Percentiles rank a stretch among this genome's conserved stretches.
Conservation (phyloP, 495 filamentous ascomycete species). For the Trypethelium eluteriae region DNA sequence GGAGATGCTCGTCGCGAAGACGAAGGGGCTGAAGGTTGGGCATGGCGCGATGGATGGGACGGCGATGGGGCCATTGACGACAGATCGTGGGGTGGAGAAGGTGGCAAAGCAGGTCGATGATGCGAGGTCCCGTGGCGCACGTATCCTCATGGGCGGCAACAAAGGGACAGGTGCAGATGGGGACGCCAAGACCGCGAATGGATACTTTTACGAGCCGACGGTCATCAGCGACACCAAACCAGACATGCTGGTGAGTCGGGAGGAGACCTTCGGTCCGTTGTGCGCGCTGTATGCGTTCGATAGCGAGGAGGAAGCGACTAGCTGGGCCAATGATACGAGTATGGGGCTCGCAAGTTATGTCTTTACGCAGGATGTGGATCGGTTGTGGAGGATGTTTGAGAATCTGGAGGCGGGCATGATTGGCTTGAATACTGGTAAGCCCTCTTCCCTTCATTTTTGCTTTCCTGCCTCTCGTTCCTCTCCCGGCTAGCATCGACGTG, state of each 20-base stretch:
- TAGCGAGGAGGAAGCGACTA: slow-evolving; percentile 60
- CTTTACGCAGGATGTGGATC: slow-evolving; percentile 67
- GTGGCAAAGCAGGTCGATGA: slow-evolving; percentile 55
- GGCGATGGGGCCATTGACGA: slow-evolving; percentile 64
- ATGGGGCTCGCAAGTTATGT: slow-evolving; percentile 59
- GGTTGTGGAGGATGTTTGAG: slow-evolving; percentile 63
- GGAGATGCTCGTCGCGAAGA: slow-evolving; percentile 46
- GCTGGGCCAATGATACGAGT: slow-evolving; percentile 34
- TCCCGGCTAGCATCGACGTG: background rate
- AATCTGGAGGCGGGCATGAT: slow-evolving; percentile 73
- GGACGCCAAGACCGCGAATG: slow-evolving; percentile 32
- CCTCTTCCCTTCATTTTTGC: background rate
- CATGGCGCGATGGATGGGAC: slow-evolving; percentile 52
- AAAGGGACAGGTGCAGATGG: slow-evolving; percentile 13
- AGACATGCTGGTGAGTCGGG: slow-evolving; percentile 57
- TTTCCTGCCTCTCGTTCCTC: too few species aligned
- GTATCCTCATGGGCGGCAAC: slow-evolving; percentile 50
- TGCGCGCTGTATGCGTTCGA: slow-evolving; percentile 62
- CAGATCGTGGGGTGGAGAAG: slow-evolving; percentile 55
- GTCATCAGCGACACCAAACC: slow-evolving; percentile 54
- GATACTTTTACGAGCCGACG: slow-evolving; percentile 69
- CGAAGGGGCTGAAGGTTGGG: slow-evolving; percentile 52
- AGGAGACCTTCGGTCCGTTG: slow-evolving; percentile 66
- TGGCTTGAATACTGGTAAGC: slow-evolving; percentile 56
- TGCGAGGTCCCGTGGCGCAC: slow-evolving; percentile 52